These are phyloP conservation scores for Aspergillus sparsus DNA, from an alignment of 495 filamentous ascomycete species.

Conservation along the genomic window DNA sequence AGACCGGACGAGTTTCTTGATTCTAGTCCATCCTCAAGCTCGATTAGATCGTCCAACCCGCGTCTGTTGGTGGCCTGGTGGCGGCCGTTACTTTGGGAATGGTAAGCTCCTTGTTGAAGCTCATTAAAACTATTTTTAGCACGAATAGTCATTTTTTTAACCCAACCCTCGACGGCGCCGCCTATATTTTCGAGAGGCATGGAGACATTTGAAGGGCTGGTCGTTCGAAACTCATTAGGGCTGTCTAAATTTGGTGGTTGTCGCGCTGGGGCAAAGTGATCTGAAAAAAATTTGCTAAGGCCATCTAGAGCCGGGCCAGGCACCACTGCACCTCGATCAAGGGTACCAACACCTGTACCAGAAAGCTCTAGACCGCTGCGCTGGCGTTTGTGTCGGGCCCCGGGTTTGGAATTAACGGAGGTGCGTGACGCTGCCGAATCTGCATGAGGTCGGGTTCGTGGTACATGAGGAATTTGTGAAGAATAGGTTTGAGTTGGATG, in stretches of 20 bases:
- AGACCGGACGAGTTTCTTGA: constrained; percentile 29
- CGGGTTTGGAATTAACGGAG: constrained; percentile 21
- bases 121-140: constrained; percentile 45
- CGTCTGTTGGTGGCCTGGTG: constrained; percentile 39
- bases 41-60: constrained; percentile 74
- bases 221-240: constrained; percentile 46
- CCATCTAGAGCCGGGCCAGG: constrained; percentile 81
- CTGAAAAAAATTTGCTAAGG: constrained; percentile 75
- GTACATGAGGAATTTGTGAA: constrained; percentile 25
- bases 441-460: constrained; percentile 25
- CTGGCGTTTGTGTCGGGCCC: constrained; percentile 39
- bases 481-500: constrained; percentile 32
- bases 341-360: constrained; percentile 82
- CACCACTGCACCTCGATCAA: constrained; percentile 63
- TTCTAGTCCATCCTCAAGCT: constrained; percentile 67
- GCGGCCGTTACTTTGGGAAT: constrained; percentile 34
- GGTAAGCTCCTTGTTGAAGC: constrained; percentile 36
- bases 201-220: constrained; percentile 46
- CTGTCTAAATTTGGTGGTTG: constrained; percentile 33
- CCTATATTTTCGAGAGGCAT: constrained; percentile 78
- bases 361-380: constrained; percentile 55
- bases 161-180: constrained; percentile 83
- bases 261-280: constrained; percentile 61
- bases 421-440: constrained; percentile 24
- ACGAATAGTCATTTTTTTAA: constrained; percentile 70